Conservation (phyloP, 768 basidiomycete species). For the Trametopsis cervina region DNA sequence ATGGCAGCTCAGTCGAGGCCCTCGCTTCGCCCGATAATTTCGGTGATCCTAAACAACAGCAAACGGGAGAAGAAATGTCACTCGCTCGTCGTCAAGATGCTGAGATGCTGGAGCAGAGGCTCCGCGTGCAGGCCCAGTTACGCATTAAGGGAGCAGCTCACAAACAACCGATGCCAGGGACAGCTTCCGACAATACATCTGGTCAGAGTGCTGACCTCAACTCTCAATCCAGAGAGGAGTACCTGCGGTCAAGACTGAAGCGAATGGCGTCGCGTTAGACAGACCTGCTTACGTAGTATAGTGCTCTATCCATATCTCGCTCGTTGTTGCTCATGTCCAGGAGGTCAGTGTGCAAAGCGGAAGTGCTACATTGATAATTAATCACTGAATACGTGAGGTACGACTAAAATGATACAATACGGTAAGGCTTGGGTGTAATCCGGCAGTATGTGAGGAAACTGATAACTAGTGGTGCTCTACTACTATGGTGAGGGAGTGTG, state of each 20-base stretch:
- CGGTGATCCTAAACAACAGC: background rate
- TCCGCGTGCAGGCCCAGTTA: constrained; percentile 43
- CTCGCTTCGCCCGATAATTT: background rate
- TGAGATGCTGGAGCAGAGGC: constrained; percentile 29
- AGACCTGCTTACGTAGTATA: no score
- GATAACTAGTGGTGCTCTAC: no score
- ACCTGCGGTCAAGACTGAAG: constrained; percentile 1
- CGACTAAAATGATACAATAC: no score
- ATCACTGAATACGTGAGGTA: no score
- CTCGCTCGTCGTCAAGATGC: constrained; percentile 17
- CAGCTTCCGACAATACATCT: background rate
- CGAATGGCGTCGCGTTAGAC: background rate
- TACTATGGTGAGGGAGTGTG: background rate
- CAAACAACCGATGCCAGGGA: constrained; percentile 21
- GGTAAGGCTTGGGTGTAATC: no score
- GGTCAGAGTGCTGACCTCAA: background rate
- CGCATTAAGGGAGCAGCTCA: constrained; percentile 41
- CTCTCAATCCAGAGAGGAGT: background rate
- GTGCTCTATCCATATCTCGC: no score
- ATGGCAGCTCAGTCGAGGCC: background rate
- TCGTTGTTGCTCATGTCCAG: no score
- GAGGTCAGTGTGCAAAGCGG: no score
- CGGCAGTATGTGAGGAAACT: no score
- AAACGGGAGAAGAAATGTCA: background rate
- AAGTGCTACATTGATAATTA: no score